These are phyloP conservation scores for Neotropicomus parvogracilis DNA, from an alignment of 1,284 basidiomycete genomes.

Conservation along the genomic window DNA sequence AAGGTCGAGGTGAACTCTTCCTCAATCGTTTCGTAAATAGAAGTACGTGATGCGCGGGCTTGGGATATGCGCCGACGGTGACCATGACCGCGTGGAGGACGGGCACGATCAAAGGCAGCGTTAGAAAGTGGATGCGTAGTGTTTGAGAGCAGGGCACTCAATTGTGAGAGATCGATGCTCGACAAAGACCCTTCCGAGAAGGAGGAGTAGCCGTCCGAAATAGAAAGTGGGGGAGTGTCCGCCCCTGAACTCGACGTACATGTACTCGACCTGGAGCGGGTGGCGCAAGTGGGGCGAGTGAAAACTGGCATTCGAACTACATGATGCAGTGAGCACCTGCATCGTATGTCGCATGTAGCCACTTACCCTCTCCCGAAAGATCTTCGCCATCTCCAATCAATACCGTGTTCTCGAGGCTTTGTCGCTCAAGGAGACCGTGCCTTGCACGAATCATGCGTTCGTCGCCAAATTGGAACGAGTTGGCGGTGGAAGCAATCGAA, in stretches of 20 bases:
- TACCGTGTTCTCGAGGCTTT: slow-evolving; percentile 62
- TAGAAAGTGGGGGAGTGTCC: slow-evolving; percentile 68
- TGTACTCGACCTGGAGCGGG: slow-evolving; percentile 64
- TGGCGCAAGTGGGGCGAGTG: slow-evolving; percentile 48
- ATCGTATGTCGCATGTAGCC: background rate
- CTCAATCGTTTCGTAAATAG: slow-evolving; percentile 74
- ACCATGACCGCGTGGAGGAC: slow-evolving; percentile 55
- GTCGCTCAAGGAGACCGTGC: slow-evolving; percentile 58
- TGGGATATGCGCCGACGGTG: slow-evolving; percentile 68
- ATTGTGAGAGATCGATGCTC: slow-evolving; percentile 65
- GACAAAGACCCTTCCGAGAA: slow-evolving; percentile 68
- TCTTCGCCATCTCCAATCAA: slow-evolving; percentile 66
- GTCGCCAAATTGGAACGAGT: slow-evolving; percentile 57
- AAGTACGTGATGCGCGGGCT: slow-evolving; percentile 57
- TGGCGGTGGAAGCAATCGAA: slow-evolving; percentile 56
- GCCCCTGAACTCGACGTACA: slow-evolving; percentile 54
- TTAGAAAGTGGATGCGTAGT: slow-evolving; percentile 36
- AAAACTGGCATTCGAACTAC: slow-evolving; percentile 54
- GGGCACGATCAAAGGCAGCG: slow-evolving; percentile 35
- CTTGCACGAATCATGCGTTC: slow-evolving; percentile 64
- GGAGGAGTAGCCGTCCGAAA: slow-evolving; percentile 58
- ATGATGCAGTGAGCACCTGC: slow-evolving; percentile 8
- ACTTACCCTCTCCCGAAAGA: slow-evolving; percentile 50
- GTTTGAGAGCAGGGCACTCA: slow-evolving; percentile 56
- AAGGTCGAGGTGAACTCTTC: slow-evolving; percentile 55